Evolutionary conservation across 495 filamentous ascomycete genomes (phyloP), one percentile per base, ranked within the genome.

Genomic region (Lichenothelia convexa): DNA sequence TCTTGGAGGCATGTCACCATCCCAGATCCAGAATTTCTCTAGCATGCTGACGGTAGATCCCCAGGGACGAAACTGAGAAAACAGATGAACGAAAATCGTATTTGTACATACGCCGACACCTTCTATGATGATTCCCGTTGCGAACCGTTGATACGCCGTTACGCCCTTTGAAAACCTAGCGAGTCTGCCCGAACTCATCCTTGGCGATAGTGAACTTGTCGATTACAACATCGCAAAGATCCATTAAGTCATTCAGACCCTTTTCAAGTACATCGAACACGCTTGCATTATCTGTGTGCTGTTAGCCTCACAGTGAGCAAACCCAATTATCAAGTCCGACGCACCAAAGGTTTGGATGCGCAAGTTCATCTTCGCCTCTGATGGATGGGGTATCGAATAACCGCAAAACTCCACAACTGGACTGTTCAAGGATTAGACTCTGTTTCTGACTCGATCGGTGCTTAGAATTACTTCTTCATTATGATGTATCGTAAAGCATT

Each of bases 341-440:
- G 48, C 58, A 93, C 89, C 81, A 45, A 80, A 93, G 36, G 87
- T 97, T 59, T 97, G 89, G 44, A 97, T 94, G 38, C 89, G 72
- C 20, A 97, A 58, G 52, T 94, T 91, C 89, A 97, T 93, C 59
- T 91, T 86, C 9, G 73, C 59, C 51, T 97, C 89, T 13, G 86
- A 92, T 22, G 91, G 89, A 62, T 97, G 89, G 6, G 89, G 89
- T 36, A 97, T 95, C 3, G 89, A 84, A 53, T 97, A 95, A 30
- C 86, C 89, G 60, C 91, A 95, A 59, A 97, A 89, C 50, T 97
- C 89, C 22, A 97, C 89, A 30, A 81, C 70, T 22, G 89, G 89
- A 54, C 87, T 92, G 34, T 7, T 5, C 7, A 15, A 32, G 15
- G 24, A 2, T 29, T 1, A 1, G 15, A 29, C 24, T 29, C 9